Evolutionary conservation across 305 asterid genomes (phyloP), one percentile per base, ranked within the genome.

Genomic region (Fraxinus platypoda): DNA sequence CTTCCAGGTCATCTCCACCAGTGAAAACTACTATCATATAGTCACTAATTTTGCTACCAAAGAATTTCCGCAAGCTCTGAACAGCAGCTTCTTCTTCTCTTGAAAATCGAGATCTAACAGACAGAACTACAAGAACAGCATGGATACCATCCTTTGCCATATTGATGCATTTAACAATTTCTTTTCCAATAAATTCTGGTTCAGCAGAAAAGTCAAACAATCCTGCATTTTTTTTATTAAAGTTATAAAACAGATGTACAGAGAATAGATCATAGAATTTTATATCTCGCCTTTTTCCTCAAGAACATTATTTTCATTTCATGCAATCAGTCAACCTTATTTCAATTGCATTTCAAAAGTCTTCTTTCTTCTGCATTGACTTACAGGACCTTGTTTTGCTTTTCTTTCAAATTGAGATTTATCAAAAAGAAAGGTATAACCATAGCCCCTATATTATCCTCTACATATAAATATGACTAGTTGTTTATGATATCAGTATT

Each of bases 91-190:
- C 92, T 81, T 91, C 95, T 80, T 94, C 98, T 54, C 86, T 80
- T 0, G 95, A 83, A 73, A 91, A 89, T 21, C 97, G 95, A 76
- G 83, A 77, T 78, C 91, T 85, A 12, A 90, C 86, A 0, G 98
- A 90, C 6, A 93, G 73, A 71, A 93, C 97, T 41, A 95, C 81
- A 59, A 95, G 91, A 77, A 95, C 83, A 1, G 93, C 97, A 87
- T 95, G 97, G 81, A 94, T 90, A 26, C 98, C 97, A 83, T 93
- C 95, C 85, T 91, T 93, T 35, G 97, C 98, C 98, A 93, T 88
- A 57, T 74, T 74, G 64, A 94, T 85, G 89, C 98, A 95, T 12
- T 83, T 90, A 6, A 85, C 95, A 43, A 95, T 91, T 83, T 93
- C 97, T 7, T 84, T 86, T 0, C 91, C 93, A 71, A 90, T 81